A percentile compares a stretch with the other conserved stretches of the same genome.
phyloP scores from a whole-genome alignment of 176 grass and related monocot genomes.

The Eragrostis nindensis region DNA sequence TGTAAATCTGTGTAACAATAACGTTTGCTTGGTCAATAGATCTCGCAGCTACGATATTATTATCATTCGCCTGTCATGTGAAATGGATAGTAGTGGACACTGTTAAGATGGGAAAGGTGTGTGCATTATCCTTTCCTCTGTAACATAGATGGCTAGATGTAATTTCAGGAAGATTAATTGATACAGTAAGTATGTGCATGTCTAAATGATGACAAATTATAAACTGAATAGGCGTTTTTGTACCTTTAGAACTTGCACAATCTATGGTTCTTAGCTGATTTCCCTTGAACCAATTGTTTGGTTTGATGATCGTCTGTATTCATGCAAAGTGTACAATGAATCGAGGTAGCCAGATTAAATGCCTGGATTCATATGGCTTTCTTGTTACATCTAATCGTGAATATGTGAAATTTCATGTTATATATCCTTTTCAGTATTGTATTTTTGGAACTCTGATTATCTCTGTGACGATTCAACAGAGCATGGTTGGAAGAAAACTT shows the following conservation, averaged over 20 bases:
- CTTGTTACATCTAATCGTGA: neutral
- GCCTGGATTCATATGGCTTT: neutral
- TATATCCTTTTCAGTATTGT: neutral
- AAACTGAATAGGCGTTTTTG: neutral
- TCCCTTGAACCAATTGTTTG: neutral
- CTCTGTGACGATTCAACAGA: constrained; percentile 51
- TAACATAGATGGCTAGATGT: neutral
- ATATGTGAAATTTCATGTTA: neutral
- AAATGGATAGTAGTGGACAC: neutral
- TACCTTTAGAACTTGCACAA: neutral
- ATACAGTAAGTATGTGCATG: neutral
- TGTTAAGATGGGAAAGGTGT: neutral
- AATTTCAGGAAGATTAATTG: constrained; percentile 6
- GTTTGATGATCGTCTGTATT: neutral
- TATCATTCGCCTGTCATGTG: neutral
- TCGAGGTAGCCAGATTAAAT: neutral
- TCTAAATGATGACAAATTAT: neutral
- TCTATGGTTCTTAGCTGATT: neutral
- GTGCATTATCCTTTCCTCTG: neutral
- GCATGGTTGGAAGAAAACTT: constrained; percentile 87
- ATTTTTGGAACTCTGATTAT: constrained; percentile 28
- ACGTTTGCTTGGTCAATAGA: neutral
- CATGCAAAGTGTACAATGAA: neutral
- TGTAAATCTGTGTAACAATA: neutral
- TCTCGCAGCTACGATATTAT: neutral